Percentiles rank a stretch among this genome's conserved stretches.
These are phyloP conservation scores for Glycine tomentella DNA, from an alignment of 306 rosid species.

Conservation along the genomic window DNA sequence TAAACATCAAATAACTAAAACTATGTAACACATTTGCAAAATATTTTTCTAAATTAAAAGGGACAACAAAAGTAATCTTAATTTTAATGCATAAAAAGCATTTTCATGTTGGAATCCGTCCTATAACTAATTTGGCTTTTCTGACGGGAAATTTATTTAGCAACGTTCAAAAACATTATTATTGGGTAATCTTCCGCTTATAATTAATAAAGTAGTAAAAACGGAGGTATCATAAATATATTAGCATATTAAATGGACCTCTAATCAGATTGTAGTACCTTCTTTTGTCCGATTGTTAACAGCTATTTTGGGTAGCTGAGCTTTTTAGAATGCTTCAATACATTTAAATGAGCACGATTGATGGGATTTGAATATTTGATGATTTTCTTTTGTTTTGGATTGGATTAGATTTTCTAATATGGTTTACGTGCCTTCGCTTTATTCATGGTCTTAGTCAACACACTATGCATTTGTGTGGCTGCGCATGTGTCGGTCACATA, in stretches of 20 bases:
- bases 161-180: slow-evolving; percentile 6
- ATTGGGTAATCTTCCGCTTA: not conserved
- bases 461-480: slow-evolving; percentile 27
- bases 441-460: slow-evolving; percentile 31
- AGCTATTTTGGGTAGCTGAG: slow-evolving; percentile 56
- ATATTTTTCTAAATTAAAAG: not conserved
- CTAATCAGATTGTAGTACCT: not conserved
- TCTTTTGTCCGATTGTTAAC: slow-evolving; percentile 44
- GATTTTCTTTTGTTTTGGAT: slow-evolving; percentile 21
- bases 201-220: not conserved
- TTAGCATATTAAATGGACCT: not conserved
- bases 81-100: not conserved
- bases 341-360: slow-evolving; percentile 25
- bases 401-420: slow-evolving; percentile 13
- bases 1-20: not conserved
- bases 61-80: not conserved
- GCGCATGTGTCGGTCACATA: slow-evolving; percentile 43
- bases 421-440: slow-evolving; percentile 29
- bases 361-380: slow-evolving; percentile 35
- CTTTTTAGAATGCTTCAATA: slow-evolving; percentile 36
- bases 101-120: not conserved
- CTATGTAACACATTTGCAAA: not conserved
- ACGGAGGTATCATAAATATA: not conserved
- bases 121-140: not conserved
- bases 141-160: not conserved